Conservation (phyloP, 306 rosid genomes). For the Delonix regia region DNA sequence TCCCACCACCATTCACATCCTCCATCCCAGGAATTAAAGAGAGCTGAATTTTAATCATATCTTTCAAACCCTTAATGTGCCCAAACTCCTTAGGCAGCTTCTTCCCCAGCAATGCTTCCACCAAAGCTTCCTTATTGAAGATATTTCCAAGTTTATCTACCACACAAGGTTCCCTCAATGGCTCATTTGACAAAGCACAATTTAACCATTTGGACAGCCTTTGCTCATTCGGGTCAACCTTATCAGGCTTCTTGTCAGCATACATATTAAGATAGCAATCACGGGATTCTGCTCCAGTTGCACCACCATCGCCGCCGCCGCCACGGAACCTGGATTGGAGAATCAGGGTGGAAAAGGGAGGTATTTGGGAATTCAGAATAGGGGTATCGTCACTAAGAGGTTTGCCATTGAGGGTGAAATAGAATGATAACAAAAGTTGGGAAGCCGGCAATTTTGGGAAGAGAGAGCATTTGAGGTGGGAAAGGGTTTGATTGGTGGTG, state of each 20-base stretch:
- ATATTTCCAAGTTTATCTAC: slow-evolving; percentile 76
- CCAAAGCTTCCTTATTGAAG: slow-evolving; percentile 78
- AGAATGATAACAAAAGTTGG: slow-evolving; percentile 44
- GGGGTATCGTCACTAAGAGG: slow-evolving; percentile 54
- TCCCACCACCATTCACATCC: slow-evolving; percentile 28
- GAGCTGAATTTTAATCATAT: slow-evolving; percentile 65
- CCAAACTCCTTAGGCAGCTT: slow-evolving; percentile 85
- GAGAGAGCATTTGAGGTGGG: slow-evolving; percentile 58
- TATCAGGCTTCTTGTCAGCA: slow-evolving; percentile 87
- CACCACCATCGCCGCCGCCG: slow-evolving; percentile 96
- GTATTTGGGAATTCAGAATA: slow-evolving; percentile 38
- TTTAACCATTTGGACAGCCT: slow-evolving; percentile 86
- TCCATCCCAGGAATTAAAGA: slow-evolving; percentile 49
- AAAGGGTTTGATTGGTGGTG: slow-evolving; percentile 49
- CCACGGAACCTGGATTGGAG: slow-evolving; percentile 66
- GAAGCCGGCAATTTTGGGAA: slow-evolving; percentile 37
- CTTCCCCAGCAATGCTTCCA: slow-evolving; percentile 77
- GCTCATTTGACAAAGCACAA: slow-evolving; percentile 81
- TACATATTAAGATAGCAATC: slow-evolving; percentile 97
- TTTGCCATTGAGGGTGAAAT: slow-evolving; percentile 72
- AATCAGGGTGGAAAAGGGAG: slow-evolving; percentile 60
- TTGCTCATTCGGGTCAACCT: slow-evolving; percentile 89
- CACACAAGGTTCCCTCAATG: slow-evolving; percentile 89
- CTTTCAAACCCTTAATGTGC: slow-evolving; percentile 79
- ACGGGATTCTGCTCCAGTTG: slow-evolving; percentile 96